phyloP scores from a whole-genome alignment of 2,329 filamentous ascomycete species.

The Thermomyces lanuginosus region DNA sequence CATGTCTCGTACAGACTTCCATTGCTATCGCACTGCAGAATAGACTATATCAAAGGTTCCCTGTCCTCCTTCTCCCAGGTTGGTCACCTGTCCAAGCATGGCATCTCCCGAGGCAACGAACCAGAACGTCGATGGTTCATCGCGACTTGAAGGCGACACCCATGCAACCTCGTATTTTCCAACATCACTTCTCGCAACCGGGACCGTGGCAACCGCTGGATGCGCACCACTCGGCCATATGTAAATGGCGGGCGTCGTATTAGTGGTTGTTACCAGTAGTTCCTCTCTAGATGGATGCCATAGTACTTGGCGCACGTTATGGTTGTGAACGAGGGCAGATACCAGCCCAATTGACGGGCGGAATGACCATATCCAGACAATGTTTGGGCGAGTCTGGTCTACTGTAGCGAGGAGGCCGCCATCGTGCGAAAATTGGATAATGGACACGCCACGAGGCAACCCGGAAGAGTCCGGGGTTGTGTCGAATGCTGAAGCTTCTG shows the following conservation, averaged over 20 bases:
- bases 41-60: conserved; percentile 15
- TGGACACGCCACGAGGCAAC: conserved; percentile 20
- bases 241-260: conserved; percentile 16
- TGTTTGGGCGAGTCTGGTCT: conserved; percentile 25
- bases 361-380: conserved; percentile 31
- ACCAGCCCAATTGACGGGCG: conserved; percentile 13
- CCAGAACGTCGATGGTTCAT: conserved; percentile 17
- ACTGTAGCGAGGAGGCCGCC: conserved; percentile 23
- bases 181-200: conserved; percentile 17
- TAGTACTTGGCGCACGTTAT: conserved; percentile 22
- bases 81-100: conserved; percentile 17
- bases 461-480: conserved; percentile 16
- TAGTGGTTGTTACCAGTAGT: conserved; percentile 23
- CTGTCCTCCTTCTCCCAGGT: conserved; percentile 9
- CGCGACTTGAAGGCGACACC: conserved; percentile 10
- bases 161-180: conserved; percentile 22
- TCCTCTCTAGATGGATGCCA: conserved; percentile 25
- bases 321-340: conserved; percentile 28
- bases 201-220: conserved; percentile 17
- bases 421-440: conserved; percentile 24
- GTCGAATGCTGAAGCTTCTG: conserved; percentile 19
- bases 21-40: conserved; percentile 7
- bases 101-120: conserved; percentile 20
- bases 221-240: conserved; percentile 17
- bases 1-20: background rate